A percentile compares a stretch with the other conserved stretches of the same genome.
Conservation (phyloP, 78 protist genomes). For the Dictyostelium discoideum region dicty_2.7 NC_007090.3:1761501-1762000, state of each 20-base stretch:
- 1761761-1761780: conserved; percentile 67
- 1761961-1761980: conserved; percentile 79
- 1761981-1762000: conserved; percentile 79
- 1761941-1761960: conserved; percentile 78
- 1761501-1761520: neutral
- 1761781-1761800: conserved; percentile 55
- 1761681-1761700: conserved; percentile 55
- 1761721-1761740: conserved; percentile 55
- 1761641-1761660: conserved; percentile 69
- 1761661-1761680: conserved; percentile 45
- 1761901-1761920: conserved; percentile 81
- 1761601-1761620: conserved; percentile 73
- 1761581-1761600: conserved; percentile 37
- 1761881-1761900: conserved; percentile 82
- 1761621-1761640: conserved; percentile 63
- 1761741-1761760: conserved; percentile 21
- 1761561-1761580: conserved; percentile 58
- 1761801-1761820: conserved; percentile 60
- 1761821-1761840: conserved; percentile 71
- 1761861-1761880: conserved; percentile 82
- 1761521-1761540: conserved; percentile 43
- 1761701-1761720: conserved; percentile 75
- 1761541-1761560: conserved; percentile 30
- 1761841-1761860: conserved; percentile 73
- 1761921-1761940: conserved; percentile 82